These are phyloP conservation scores for Maudiozyma turicensis DNA, from an alignment of 805 yeast species.

Conservation along the genomic window DNA sequence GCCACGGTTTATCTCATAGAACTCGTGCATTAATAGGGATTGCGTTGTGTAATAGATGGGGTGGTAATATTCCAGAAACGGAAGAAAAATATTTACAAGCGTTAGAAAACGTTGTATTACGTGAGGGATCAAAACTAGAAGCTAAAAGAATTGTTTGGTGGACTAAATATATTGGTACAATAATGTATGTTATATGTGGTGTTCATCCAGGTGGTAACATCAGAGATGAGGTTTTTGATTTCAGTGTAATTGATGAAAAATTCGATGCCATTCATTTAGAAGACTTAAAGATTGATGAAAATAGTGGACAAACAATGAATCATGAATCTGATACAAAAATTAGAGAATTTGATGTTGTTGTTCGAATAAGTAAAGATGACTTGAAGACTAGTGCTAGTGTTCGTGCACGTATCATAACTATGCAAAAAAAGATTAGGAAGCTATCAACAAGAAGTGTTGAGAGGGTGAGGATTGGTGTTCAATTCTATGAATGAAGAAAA, in stretches of 20 bases:
- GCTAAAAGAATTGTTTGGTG: constrained; percentile 51
- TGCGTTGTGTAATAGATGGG: constrained; percentile 74
- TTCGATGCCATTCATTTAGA: neutral
- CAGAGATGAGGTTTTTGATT: constrained; percentile 46
- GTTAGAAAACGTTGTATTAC: constrained; percentile 40
- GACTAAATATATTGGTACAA: constrained; percentile 63
- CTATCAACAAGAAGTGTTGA: constrained; percentile 41
- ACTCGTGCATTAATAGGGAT: constrained; percentile 63
- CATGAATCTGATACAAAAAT: neutral
- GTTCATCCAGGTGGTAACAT: constrained; percentile 76
- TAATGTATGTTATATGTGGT: constrained; percentile 72
- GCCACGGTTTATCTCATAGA: constrained; percentile 66
- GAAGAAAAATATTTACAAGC: constrained; percentile 39
- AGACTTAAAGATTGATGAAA: constrained; percentile 10
- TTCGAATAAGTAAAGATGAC: constrained; percentile 41
- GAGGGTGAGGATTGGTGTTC: constrained; percentile 43
- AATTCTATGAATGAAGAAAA: constrained; percentile 26
- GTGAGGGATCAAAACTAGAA: constrained; percentile 35
- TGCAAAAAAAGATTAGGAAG: constrained; percentile 53
- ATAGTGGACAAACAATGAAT: constrained; percentile 8
- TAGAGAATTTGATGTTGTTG: constrained; percentile 31
- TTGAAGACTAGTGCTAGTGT: constrained; percentile 51
- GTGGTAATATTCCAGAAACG: constrained; percentile 58
- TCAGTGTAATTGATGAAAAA: constrained; percentile 28
- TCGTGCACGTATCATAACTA: constrained; percentile 44